Percentiles rank a stretch among this genome's conserved stretches.
Conservation (phyloP, 257 asterid species). For the Fraxinus quadrangulata region DNA sequence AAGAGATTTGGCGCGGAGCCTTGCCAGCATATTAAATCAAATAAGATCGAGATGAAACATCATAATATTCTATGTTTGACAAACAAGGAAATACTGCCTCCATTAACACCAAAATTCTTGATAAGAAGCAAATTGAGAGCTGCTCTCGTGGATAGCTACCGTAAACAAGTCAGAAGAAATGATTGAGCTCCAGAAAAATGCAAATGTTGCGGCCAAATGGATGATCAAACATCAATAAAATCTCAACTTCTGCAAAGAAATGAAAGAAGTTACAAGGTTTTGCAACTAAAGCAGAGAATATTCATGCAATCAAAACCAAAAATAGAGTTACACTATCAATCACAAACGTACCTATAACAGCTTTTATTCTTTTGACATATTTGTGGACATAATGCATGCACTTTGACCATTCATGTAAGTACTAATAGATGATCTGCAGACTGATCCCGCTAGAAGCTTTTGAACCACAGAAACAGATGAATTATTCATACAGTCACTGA, state of each 20-base stretch:
- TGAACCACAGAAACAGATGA: conserved; percentile 34
- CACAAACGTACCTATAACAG: not conserved
- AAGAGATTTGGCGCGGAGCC: not conserved
- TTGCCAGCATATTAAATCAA: not conserved
- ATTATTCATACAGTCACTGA: conserved; percentile 49
- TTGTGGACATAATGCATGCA: not conserved
- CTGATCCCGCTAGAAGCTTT: conserved; percentile 43
- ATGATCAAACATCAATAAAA: not conserved
- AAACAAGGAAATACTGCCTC: not conserved
- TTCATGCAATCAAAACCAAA: not conserved
- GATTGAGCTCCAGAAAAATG: not conserved
- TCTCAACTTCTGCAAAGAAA: not conserved
- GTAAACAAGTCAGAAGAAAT: not conserved
- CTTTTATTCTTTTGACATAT: not conserved
- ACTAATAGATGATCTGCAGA: conserved; percentile 34
- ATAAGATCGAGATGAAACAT: not conserved
- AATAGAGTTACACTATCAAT: not conserved
- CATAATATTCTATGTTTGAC: not conserved
- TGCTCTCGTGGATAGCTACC: not conserved
- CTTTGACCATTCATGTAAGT: conserved; percentile 15
- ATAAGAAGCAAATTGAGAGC: not conserved
- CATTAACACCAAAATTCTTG: not conserved
- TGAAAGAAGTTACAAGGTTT: not conserved
- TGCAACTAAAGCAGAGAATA: not conserved
- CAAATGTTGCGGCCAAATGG: not conserved